Conservation (phyloP, 305 asterid species). For the Rubia balearica region DNA sequence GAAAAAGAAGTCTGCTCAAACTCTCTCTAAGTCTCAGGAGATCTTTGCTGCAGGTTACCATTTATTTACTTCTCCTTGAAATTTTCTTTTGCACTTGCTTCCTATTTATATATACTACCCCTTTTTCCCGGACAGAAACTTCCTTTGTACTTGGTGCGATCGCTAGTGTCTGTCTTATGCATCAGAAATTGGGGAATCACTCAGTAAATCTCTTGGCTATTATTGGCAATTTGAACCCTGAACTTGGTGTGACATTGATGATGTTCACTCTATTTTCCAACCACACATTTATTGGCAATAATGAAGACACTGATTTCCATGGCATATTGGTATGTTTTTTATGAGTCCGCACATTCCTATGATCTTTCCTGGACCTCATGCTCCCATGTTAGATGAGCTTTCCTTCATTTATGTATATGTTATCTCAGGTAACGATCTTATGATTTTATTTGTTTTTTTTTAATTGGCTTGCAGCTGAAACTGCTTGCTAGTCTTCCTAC, state of each 20-base stretch:
- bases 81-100: slow-evolving; percentile 11
- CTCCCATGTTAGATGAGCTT: slow-evolving; percentile 11
- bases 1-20: slow-evolving; percentile 34
- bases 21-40: slow-evolving; percentile 41
- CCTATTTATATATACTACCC: slow-evolving; percentile 13
- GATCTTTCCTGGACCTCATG: slow-evolving; percentile 13
- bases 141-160: slow-evolving; percentile 64
- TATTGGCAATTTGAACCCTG: slow-evolving; percentile 54
- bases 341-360: slow-evolving; percentile 11
- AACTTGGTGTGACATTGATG: slow-evolving; percentile 70
- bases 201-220: slow-evolving; percentile 57
- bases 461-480: slow-evolving; percentile 57
- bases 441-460: slow-evolving; percentile 11
- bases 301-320: slow-evolving; percentile 35
- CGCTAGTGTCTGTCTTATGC: slow-evolving; percentile 62
- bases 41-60: slow-evolving; percentile 42
- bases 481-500: slow-evolving; percentile 77
- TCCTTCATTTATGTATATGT: slow-evolving; percentile 3
- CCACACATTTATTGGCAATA: slow-evolving; percentile 51
- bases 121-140: slow-evolving; percentile 50
- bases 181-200: slow-evolving; percentile 43
- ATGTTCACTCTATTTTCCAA: slow-evolving; percentile 63
- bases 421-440: slow-evolving; percentile 1
- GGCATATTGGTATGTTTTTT: slow-evolving; percentile 63
- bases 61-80: slow-evolving; percentile 6